These are phyloP conservation scores for Cercospora brassicicola DNA, from an alignment of 2,329 filamentous ascomycete genomes.

Conservation along the genomic window DNA sequence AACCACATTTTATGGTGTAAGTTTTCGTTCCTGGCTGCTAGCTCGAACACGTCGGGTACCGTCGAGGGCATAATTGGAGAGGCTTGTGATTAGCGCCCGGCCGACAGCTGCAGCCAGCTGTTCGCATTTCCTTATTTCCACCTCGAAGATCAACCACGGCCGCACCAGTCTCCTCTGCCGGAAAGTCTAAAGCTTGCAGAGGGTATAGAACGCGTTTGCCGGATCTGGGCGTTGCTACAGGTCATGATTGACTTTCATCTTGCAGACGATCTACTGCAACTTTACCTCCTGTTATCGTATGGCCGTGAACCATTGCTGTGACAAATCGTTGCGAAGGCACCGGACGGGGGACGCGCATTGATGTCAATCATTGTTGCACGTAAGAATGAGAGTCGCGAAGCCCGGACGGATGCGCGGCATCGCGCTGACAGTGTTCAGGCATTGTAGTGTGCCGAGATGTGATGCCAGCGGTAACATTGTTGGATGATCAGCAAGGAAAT, in stretches of 20 bases:
- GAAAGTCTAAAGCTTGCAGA: background rate
- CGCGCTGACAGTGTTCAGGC: background rate
- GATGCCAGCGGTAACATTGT: background rate
- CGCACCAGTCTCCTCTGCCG: background rate
- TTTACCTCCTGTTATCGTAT: background rate
- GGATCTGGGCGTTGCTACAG: background rate
- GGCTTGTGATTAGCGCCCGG: background rate
- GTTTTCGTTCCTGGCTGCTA: background rate
- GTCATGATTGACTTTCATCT: background rate
- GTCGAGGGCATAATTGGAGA: background rate
- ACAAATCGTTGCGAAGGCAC: background rate
- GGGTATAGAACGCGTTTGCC: background rate
- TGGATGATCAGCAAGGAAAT: background rate
- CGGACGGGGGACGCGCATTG: background rate
- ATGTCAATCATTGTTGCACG: background rate
- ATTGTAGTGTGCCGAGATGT: background rate
- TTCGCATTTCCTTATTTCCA: background rate
- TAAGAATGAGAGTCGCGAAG: background rate
- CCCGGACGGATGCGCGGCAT: background rate
- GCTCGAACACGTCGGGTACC: background rate
- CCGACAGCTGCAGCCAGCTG: background rate
- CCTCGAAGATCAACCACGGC: background rate
- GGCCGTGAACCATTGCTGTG: background rate
- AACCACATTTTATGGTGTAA: background rate
- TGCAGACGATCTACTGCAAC: background rate